These are phyloP conservation scores for Fraxinus sp. DNA, from an alignment of 305 asterid species.

Conservation along the genomic window DNA sequence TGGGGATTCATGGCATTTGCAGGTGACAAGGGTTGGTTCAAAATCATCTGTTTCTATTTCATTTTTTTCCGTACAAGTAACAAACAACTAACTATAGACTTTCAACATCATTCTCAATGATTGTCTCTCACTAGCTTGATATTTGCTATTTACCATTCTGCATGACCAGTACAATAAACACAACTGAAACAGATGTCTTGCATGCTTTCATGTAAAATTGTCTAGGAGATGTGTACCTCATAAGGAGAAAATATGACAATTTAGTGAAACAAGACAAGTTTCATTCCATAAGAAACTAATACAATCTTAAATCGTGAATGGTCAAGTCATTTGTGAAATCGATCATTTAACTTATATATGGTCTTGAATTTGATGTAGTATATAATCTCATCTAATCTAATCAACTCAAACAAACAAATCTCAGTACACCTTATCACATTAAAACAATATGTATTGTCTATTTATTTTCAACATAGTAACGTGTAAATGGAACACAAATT, in stretches of 20 bases:
- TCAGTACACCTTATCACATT: background rate
- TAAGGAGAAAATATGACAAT: background rate
- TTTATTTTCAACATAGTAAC: constrained; percentile 1
- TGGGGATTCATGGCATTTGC: background rate
- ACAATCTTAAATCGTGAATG: background rate
- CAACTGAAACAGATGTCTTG: background rate
- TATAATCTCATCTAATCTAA: constrained; percentile 23
- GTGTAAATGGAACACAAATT: background rate
- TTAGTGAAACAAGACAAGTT: background rate
- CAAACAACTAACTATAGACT: background rate
- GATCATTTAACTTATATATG: background rate
- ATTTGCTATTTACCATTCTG: background rate
- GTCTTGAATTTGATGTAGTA: constrained; percentile 3
- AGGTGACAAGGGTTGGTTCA: background rate
- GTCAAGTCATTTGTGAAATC: background rate
- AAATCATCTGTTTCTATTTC: background rate
- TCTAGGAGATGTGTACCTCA: background rate
- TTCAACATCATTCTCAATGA: background rate
- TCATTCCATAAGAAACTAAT: constrained; percentile 12
- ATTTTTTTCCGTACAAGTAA: background rate
- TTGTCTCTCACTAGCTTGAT: background rate
- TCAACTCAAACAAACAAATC: constrained; percentile 16
- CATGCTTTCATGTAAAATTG: background rate
- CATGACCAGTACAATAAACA: constrained; percentile 1
- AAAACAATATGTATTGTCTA: constrained; percentile 15